Percentiles rank a stretch among this genome's conserved stretches.
Evolutionary conservation across 495 filamentous ascomycete species (phyloP).

Genomic region (Aspergillus affinis): DNA sequence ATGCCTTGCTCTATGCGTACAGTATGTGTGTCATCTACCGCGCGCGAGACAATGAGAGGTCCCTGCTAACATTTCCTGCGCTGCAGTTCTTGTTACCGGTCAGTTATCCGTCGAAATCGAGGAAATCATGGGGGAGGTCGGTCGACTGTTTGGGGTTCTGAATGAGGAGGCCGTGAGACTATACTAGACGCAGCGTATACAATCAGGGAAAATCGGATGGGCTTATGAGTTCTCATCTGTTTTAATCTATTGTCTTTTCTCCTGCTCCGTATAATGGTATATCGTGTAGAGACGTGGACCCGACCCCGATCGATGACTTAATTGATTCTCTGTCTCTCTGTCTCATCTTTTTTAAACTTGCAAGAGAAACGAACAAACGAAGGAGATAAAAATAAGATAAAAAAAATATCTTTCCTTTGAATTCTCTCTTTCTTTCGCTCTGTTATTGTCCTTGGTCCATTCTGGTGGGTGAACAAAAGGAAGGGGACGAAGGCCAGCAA

Average conservation of each 20-base stretch:
- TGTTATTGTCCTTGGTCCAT: background rate
- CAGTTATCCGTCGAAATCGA: constrained; percentile 53
- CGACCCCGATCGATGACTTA: no score
- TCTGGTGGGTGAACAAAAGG: background rate
- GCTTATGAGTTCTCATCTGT: no score
- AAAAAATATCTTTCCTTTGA: background rate
- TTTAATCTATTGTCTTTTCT: no score
- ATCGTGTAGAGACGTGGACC: no score
- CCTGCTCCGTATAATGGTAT: no score
- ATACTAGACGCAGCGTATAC: constrained; percentile 36
- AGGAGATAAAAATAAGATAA: no score
- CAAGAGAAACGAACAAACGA: no score
- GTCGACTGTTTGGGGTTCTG: constrained; percentile 67
- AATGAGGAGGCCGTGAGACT: constrained; percentile 72
- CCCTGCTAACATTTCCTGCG: constrained; percentile 7
- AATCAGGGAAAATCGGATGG: no score
- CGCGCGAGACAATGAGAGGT: background rate
- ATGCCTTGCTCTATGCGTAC: constrained; percentile 71
- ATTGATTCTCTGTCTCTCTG: no score
- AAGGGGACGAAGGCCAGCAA: constrained; percentile 19
- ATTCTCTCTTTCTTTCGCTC: constrained; percentile 1
- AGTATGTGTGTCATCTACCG: constrained; percentile 41
- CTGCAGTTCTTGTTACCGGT: constrained; percentile 51
- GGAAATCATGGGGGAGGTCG: constrained; percentile 49
- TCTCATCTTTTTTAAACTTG: no score